Evolutionary conservation across 140 eudicot species (phyloP), one percentile per base, ranked within the genome.

Genomic region (Oenanthe javanica): DNA sequence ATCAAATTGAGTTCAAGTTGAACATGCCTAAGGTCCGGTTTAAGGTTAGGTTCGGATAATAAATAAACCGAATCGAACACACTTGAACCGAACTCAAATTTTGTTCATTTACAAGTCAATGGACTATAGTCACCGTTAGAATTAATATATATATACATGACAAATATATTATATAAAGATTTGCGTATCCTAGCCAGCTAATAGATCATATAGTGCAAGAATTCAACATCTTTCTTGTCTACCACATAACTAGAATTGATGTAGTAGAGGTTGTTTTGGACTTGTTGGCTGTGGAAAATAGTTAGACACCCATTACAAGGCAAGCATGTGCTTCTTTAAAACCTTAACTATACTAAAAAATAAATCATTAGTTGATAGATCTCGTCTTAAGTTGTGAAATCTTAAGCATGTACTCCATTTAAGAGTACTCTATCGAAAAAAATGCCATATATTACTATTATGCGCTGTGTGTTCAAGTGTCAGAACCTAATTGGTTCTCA

Each of bases 321-420:
- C 84, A 78, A 67, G 67, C 86, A 84, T 89, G 92, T 86, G 90
- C 87, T 80, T 84, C 79, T 57, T 49, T 40, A 31, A 63, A 64
- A 36, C 57, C 40, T 54, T 75, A 78, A 67, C 38, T 77, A 74
- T 76, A 81, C 82, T 75, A 78, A 81, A 43, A 16, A 3, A 75
- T 0, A 66, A 81, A 75, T 63, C 77, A 75, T 66, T 54, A 75
- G 76, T 69, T 70, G 79, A 78, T 76, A 73, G 74, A 78, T 69
- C 79, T 71, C 27, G 25, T 63, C 81, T 79, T 59, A 27, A 36
- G 18, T 13, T 2, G 16, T 14, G 23, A 1, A 40, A 40, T 40
- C 3, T 40, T n/a, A n/a, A n/a, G n/a, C n/a, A n/a, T n/a, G n/a
- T n/a, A n/a, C n/a, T n/a, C n/a, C n/a, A n/a, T n/a, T n/a, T n/a